Evolutionary conservation across 257 asterid species (phyloP).

Genomic region (Przewalskia tangutica): DNA sequence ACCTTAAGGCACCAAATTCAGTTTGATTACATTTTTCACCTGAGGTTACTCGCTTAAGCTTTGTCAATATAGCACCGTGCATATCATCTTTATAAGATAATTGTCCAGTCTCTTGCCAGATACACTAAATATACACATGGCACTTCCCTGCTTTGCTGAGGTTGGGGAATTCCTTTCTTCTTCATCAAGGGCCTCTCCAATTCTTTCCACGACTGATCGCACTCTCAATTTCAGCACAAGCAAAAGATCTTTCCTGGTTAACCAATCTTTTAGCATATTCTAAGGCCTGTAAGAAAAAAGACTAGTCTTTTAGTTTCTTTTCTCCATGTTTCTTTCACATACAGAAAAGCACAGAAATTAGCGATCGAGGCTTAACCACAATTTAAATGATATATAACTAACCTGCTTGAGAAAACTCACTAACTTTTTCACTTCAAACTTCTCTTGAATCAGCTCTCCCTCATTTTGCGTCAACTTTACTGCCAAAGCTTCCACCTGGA

Average conservation of each 20-base stretch:
- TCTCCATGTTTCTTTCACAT: background rate
- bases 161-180: conserved; percentile 63
- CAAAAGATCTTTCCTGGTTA: conserved; percentile 96
- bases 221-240: conserved; percentile 98
- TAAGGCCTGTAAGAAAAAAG: conserved; percentile 52
- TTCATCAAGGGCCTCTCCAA: conserved; percentile 92
- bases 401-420: conserved; percentile 95
- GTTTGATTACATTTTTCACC: background rate
- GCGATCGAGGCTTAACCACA: background rate
- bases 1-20: background rate
- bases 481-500: conserved; percentile 96
- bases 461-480: conserved; percentile 80
- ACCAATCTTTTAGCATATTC: conserved; percentile 95
- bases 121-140: background rate
- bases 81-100: background rate
- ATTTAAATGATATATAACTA: background rate
- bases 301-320: background rate
- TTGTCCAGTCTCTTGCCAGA: background rate
- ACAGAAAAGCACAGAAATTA: background rate
- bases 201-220: conserved; percentile 93
- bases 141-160: conserved; percentile 48
- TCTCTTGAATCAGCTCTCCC: conserved; percentile 85
- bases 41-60: background rate
- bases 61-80: too few species aligned
- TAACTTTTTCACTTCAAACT: conserved; percentile 88